Evolutionary conservation across 805 yeast species (phyloP), one percentile per base, ranked within the genome.

Genomic region (Saturnispora hagleri): DNA sequence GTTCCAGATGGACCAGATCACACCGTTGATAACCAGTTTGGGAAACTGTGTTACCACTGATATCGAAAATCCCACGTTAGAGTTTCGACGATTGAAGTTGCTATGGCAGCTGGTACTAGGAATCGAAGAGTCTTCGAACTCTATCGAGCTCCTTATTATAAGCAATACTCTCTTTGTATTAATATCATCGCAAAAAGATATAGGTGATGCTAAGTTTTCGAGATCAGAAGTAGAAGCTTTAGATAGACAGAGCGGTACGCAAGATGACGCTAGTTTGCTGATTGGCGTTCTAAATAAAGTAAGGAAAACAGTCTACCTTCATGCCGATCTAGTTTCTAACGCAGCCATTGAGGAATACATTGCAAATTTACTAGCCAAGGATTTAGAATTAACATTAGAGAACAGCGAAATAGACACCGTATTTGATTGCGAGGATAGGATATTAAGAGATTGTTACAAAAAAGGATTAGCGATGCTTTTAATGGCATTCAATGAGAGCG

Each of bases 241-340:
- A 13, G 51, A 49, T 18, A 7, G 4, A 17, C 47, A 42, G 13
- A 43, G 15, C 13, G 47, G 35, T 9, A 22, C n/a, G 22, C 34
- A 49, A 17, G 35, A 43, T 17, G 51, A 49, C 27, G 51, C 51
- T 4, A 49, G 51, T 27, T 28, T 35, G 36, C 34, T 27, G n/a
- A 49, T 49, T 49, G 51, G 51, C 6, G 40, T 50, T 20, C 18
- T 50, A 22, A 50, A 50, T 38, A 50, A 50, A 28, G 48, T 50
- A 9, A 27, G 52, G 45, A 44, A 44, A 31, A 44, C 38, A 10
- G 45, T 50, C n/a, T 43, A 35, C 22, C 47, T 43, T 26, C 52
- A 50, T 44, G 28, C 33, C 13, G 24, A 36, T 10, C 4, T 43
- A 28, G 24, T 44, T 24, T 15, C 38, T 15, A 44, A 50, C 24